These are phyloP conservation scores for Ophiorrhiza pumila DNA, from an alignment of 257 asterid species.

Conservation along the genomic window DNA sequence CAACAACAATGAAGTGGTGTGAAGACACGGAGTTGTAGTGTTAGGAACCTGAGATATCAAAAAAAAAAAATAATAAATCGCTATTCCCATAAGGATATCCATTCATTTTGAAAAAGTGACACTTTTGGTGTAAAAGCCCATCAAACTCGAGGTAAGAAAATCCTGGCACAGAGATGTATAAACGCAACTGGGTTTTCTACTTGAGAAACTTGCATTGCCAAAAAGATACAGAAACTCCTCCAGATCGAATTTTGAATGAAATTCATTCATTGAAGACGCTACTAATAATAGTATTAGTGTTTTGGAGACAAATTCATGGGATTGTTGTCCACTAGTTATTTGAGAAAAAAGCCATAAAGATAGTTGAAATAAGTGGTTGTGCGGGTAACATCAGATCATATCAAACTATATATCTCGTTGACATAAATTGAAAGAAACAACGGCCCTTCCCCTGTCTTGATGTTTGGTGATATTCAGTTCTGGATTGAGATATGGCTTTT, in stretches of 20 bases:
- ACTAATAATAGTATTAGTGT: not conserved
- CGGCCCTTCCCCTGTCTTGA: constrained; percentile 29
- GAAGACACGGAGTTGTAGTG: too few species aligned
- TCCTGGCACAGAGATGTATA: too few species aligned
- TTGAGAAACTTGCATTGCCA: too few species aligned
- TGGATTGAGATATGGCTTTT: constrained; percentile 10
- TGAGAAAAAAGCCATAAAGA: not conserved
- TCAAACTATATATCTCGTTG: not conserved
- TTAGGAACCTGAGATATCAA: too few species aligned
- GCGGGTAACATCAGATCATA: constrained; percentile 7
- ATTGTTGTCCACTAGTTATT: not conserved
- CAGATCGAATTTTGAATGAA: not conserved
- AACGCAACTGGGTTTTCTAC: too few species aligned
- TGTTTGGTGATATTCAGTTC: constrained; percentile 32
- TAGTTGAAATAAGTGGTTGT: not conserved
- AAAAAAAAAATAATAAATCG: too few species aligned
- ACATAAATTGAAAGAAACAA: constrained; percentile 18
- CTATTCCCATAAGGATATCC: too few species aligned
- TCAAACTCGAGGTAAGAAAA: too few species aligned
- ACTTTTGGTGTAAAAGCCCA: too few species aligned
- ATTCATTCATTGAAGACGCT: not conserved
- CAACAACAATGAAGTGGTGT: too few species aligned
- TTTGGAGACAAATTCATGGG: not conserved
- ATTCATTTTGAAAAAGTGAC: too few species aligned
- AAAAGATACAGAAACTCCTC: not conserved